These are phyloP conservation scores for Geotrichum histeridarum DNA, from an alignment of 1,139 yeast genomes.

Conservation along the genomic window DNA sequence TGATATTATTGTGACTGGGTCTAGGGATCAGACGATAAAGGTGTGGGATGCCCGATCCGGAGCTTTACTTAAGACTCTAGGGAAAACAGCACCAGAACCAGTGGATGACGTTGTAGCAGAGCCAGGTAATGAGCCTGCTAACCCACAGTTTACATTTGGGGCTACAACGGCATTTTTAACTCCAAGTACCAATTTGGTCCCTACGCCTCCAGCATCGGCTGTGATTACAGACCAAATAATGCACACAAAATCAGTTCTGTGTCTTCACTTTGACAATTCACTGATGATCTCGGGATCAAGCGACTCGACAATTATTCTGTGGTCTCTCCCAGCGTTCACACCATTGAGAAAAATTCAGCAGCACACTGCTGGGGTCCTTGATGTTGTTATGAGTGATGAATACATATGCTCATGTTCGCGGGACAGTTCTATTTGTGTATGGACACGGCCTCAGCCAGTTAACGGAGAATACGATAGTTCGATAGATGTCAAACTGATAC, in stretches of 20 bases:
- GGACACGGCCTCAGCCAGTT: constrained; percentile 26
- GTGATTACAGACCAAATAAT: constrained; percentile 17
- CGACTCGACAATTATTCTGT: constrained; percentile 36
- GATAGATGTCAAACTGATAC: constrained; percentile 20
- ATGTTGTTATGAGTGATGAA: constrained; percentile 28
- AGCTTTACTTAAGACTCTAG: constrained; percentile 27
- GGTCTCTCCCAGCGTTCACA: constrained; percentile 30
- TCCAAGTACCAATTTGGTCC: not conserved
- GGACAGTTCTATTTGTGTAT: constrained; percentile 34
- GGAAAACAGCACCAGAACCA: constrained; percentile 12
- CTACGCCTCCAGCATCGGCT: not conserved
- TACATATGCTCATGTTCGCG: constrained; percentile 36
- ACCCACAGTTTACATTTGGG: not conserved
- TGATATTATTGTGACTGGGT: constrained; percentile 36
- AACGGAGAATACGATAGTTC: constrained; percentile 2
- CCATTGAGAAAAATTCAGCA: constrained; percentile 29
- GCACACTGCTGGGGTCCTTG: constrained; percentile 35
- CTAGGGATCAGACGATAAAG: constrained; percentile 36
- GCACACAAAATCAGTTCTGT: constrained; percentile 37
- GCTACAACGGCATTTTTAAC: constrained; percentile 10
- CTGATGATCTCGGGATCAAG: constrained; percentile 38
- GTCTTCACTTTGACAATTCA: constrained; percentile 34
- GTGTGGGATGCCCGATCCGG: constrained; percentile 36
- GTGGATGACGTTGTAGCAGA: constrained; percentile 7
- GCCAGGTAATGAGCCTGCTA: constrained; percentile 5